These are phyloP conservation scores for Xylaria sp. DNA, from an alignment of 2,329 filamentous ascomycete genomes.

Conservation along the genomic window DNA sequence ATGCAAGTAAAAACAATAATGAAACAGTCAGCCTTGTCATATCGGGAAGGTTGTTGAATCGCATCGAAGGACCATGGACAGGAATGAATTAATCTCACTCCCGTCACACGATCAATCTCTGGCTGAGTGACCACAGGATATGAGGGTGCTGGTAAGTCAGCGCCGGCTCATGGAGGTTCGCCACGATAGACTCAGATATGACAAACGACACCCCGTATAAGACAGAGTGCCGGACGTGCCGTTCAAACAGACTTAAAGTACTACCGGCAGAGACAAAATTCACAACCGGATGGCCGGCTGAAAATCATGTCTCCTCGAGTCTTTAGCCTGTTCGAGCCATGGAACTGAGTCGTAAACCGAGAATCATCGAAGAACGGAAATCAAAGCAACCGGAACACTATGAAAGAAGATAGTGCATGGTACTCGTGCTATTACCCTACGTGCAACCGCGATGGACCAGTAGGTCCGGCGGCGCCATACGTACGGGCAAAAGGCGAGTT, in stretches of 20 bases:
- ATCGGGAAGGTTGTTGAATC: conserved; percentile 27
- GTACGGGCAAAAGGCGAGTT: conserved; percentile 20
- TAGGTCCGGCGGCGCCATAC: conserved; percentile 23
- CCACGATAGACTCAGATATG: conserved; percentile 14
- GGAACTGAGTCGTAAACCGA: conserved; percentile 33
- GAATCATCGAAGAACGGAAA: conserved; percentile 38
- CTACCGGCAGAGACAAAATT: conserved; percentile 16
- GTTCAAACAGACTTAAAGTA: conserved; percentile 32
- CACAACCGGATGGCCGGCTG: conserved; percentile 14
- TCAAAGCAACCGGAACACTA: conserved; percentile 34
- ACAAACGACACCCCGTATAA: conserved; percentile 27
- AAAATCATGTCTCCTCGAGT: conserved; percentile 22
- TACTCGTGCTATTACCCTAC: conserved; percentile 20
- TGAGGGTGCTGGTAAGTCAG: conserved; percentile 3
- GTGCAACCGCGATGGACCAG: conserved; percentile 21
- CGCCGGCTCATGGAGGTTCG: conserved; percentile 2
- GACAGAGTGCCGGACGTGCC: conserved; percentile 37
- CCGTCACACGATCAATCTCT: conserved; percentile 9
- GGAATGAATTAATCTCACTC: conserved; percentile 10
- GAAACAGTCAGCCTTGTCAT: conserved; percentile 25
- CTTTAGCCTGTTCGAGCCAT: conserved; percentile 32
- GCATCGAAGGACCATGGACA: conserved; percentile 28
- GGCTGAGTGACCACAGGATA: conserved; percentile 10
- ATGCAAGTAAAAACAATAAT: conserved; percentile 29
- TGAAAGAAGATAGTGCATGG: conserved; percentile 28